A percentile compares a stretch with the other conserved stretches of the same genome.
Evolutionary conservation across 352 stramenopile species (phyloP).

Genomic region (Peronospora destructor): DNA sequence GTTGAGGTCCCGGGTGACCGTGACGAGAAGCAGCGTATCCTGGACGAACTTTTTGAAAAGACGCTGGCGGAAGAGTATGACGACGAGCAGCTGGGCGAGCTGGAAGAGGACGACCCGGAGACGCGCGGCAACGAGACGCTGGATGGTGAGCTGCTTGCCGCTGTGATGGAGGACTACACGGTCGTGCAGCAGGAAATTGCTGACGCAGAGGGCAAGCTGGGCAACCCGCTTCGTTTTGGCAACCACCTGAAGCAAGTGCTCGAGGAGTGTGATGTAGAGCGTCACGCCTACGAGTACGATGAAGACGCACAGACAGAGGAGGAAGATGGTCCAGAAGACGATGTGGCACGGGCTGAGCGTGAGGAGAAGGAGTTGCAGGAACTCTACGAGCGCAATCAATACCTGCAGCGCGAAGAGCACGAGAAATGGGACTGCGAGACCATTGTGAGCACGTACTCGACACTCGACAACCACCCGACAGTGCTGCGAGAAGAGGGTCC

Average conservation of each 20-base stretch:
- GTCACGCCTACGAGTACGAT: conserved; percentile 51
- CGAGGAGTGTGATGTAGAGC: conserved; percentile 60
- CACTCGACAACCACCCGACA: conserved; percentile 96
- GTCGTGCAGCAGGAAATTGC: conserved; percentile 64
- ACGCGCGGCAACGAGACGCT: conserved; percentile 62
- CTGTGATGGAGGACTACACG: conserved; percentile 72
- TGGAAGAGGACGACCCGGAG: conserved; percentile 72
- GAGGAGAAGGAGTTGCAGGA: conserved; percentile 38
- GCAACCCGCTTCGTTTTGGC: conserved; percentile 59
- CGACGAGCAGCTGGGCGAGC: conserved; percentile 66
- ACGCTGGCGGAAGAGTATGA: conserved; percentile 79
- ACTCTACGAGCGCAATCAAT: conserved; percentile 56
- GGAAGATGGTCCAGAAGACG: conserved; percentile 35
- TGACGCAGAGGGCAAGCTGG: conserved; percentile 68
- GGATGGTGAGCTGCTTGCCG: conserved; percentile 56
- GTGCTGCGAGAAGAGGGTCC: conserved; percentile 71
- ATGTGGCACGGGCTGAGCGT: conserved; percentile 19
- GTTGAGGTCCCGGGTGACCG: conserved; percentile 35
- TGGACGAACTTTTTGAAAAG: conserved; percentile 87
- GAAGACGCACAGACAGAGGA: conserved; percentile 32
- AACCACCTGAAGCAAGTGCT: conserved; percentile 69
- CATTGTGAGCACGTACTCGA: conserved; percentile 97
- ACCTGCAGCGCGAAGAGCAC: conserved; percentile 49
- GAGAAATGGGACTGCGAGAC: conserved; percentile 95
- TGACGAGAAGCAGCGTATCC: conserved; percentile 73